Evolutionary conservation across 2,329 filamentous ascomycete genomes (phyloP), one percentile per base, ranked within the genome.

Genomic region (Colletotrichum melonis): DNA sequence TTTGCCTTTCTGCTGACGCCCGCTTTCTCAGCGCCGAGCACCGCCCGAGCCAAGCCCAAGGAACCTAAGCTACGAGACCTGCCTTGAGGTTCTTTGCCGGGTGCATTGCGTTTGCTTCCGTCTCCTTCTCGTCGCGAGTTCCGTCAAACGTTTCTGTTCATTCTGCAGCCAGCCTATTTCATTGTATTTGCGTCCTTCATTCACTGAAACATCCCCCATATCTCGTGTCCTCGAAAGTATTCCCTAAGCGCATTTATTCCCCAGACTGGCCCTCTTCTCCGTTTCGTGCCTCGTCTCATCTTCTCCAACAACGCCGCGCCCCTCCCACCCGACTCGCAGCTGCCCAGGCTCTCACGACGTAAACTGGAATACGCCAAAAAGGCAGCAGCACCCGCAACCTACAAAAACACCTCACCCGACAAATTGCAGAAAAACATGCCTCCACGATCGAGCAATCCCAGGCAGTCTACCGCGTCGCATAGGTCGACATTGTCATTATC

Each of bases 401-500:
- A 28, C n/a, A 24, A 30, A 63, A 74, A 30, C 19, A 26, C 55
- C 62, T 35, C 54, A 28, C 28, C 24, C 19, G 22, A 35, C 24
- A 32, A 38, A 35, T 49, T 54, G 42, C 32, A 35, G 38, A 42
- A 42, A 8, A 74, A 72, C 30, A 74, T 74, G 72, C 57, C 72
- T 57, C 67, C 67, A 30, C 72, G 72, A 11, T 65, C 68, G n/a
- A 63, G 54, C 68, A 76, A 73, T 26, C 68, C 72, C 8, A 67
- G 78, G 74, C 79, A 75, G 71, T 81, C 74, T 57, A 64, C 54
- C 16, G 46, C 67, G 26, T 81, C 83, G 58, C 92, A 94, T 79
- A 85, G 92, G 74, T 91, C 90, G 69, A 94, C 92, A 1, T 81
- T 93, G 59, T 93, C 92, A 19, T 83, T 93, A 24, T 90, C 92